These are phyloP conservation scores for Parathielavia appendiculata DNA, from an alignment of 495 filamentous ascomycete species.

Conservation along the genomic window DNA sequence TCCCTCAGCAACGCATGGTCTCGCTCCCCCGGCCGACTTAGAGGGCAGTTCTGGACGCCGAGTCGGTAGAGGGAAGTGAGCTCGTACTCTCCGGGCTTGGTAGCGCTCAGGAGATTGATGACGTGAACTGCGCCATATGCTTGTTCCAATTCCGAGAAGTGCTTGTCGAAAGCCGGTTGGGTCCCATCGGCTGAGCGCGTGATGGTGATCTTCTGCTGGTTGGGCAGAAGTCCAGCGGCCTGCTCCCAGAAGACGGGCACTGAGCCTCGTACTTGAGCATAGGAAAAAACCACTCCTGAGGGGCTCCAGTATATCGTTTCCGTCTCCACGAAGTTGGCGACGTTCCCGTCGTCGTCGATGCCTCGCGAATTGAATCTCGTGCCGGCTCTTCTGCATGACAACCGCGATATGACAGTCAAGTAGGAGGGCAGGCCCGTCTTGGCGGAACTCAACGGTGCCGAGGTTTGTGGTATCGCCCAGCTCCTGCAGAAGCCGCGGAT, in stretches of 20 bases:
- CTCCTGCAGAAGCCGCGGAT: constrained; percentile 89
- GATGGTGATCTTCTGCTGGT: constrained; percentile 90
- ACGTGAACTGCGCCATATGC: constrained; percentile 87
- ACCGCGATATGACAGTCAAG: constrained; percentile 82
- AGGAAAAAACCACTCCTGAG: constrained; percentile 77
- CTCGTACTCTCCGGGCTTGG: constrained; percentile 76
- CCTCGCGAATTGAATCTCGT: constrained; percentile 94
- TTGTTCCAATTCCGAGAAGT: constrained; percentile 76
- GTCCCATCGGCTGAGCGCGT: constrained; percentile 87
- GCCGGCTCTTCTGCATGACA: constrained; percentile 87
- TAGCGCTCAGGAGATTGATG: constrained; percentile 83
- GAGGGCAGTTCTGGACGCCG: constrained; percentile 64
- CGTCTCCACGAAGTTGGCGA: constrained; percentile 77
- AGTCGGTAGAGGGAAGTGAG: constrained; percentile 71
- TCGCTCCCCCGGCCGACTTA: constrained; percentile 49
- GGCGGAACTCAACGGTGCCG: constrained; percentile 51
- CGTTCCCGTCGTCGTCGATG: constrained; percentile 95
- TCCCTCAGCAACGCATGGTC: constrained; percentile 66
- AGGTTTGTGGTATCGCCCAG: constrained; percentile 64
- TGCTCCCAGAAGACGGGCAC: constrained; percentile 98
- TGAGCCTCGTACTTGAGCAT: constrained; percentile 85
- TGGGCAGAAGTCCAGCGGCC: constrained; percentile 75
- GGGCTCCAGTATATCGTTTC: constrained; percentile 70
- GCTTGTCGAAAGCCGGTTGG: constrained; percentile 90
- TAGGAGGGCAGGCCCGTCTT: constrained; percentile 71